Evolutionary conservation across 192 early-diverging fungal genomes (phyloP), one percentile per base, ranked within the genome.

Genomic region (Coemansia sp.): DNA sequence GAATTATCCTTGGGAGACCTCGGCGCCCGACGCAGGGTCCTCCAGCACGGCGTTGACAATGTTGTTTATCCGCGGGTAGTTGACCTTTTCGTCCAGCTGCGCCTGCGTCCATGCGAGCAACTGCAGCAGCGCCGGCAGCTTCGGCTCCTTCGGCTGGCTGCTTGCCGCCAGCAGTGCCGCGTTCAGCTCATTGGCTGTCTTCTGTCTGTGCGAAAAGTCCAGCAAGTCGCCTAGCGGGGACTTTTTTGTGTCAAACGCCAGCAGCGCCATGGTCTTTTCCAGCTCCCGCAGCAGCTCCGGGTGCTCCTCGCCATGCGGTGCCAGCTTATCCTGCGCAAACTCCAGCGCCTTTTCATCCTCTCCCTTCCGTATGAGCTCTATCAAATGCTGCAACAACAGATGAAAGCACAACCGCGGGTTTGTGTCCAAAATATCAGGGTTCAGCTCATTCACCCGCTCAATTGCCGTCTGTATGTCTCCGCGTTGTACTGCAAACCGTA

Each of bases 241-340:
- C 19, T 76, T 63, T 0, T 68, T 66, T 20, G 69, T 76, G 25
- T 97, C 93, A 80, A 99, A 99, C 5, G 95, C 97, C 53, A 99
- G 82, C 58, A 99, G 79, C 2, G 96, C 92, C 96, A 99, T 98
- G 9, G 96, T 97, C 31, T 88, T 84, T 67, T 99, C 97, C 42
- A 99, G 78, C 70, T 99, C 97, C 25, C 90, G 84, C 39, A 99
- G 70, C 80, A 99, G 92, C 75, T 98, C 97, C 7, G 96, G 94
- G 80, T 78, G 93, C 70, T 98, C 94, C 78, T 98, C 96, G 5
- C 96, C 97, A 27, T 93, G 87, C n/a, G 96, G 93, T 14, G 96
- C 96, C 75, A 99, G 82, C 74, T 98, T 96, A 42, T 97, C 96
- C 68, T 94, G 93, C 6, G 97, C 97, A 86, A 98, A 99, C 68